Base-by-base conservation (phyloP, 2,329 filamentous ascomycete species). In the Tolypocladium endophyticum region DNA sequence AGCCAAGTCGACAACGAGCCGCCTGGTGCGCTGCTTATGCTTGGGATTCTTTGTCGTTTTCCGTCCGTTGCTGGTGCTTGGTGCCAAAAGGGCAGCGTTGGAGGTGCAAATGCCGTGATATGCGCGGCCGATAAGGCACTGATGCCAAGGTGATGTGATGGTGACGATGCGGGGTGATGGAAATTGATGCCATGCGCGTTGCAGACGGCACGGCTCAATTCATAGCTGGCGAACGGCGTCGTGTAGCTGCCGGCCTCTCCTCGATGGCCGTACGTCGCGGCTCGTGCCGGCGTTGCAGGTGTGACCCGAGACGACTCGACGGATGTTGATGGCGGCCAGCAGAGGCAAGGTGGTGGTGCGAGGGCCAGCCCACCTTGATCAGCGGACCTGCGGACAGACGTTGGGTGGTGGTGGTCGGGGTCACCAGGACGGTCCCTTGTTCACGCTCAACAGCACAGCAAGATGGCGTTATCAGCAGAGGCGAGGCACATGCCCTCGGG, bases 361-460 rank as follows among this genome's bases (percentile, higher is more conserved):
- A 58, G 47, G 60, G 59, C 57, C 18, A 55, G 47, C 57, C 43
- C 36, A 55, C 52, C 54, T 38, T 57, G 61, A 63, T 63, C 61
- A 63, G 60, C 59, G 60, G 61, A 63, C 60, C 61, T 23, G 53
- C 16, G 47, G 28, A 57, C 55, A 54, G 56, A 60, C 39, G 43
- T 56, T 56, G 53, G 58, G 62, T 60, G 56, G 28, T n/a, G 16
- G 16, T 12, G 28, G 47, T 52, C 47, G 16, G 39, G 57, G 62
- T 64, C 63, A 63, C 56, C 61, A 60, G 62, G 59, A 50, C 58
- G 23, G 56, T 18, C 30, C 55, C 39, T 41, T 43, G 52, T 43
- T 56, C 53, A 50, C 45, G 58, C 25, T 36, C 54, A 36, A n/a
- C 23, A 58, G 53, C 47, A 56, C 43, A 23, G 58, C 14, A 38